Evolutionary conservation across 345 rosid genomes (phyloP), one percentile per base, ranked within the genome.

Genomic region (Aquilaria yunnanensis): DNA sequence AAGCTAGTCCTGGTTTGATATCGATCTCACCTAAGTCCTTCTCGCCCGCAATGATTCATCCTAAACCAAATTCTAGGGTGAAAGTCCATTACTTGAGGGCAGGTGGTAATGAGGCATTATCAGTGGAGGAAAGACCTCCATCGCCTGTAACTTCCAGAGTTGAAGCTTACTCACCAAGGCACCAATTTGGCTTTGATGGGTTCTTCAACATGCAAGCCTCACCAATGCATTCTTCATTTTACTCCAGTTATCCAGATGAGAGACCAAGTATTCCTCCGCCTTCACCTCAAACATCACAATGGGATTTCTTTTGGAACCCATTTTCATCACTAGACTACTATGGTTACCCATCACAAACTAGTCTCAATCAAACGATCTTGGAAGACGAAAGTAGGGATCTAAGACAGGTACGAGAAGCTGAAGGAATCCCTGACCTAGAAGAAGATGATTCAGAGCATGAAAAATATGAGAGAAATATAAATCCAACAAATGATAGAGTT

Each of bases 291-390:
- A 77, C 81, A 61, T 88, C 97, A 0, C 92, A 82, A 68, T 94
- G 99, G 99, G 96, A 94, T 67, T 81, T 79, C 73, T 94, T 94
- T 70, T 94, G 99, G 99, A 88, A 94, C 71, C 97, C 97, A 6
- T 94, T 94, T 64, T 90, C 99, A 2, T 90, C 97, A 1, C 62
- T 90, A 62, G 99, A 94, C 69, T 72, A 85, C 70, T 88, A 90
- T 50, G 90, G 89, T 5, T 90, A 90, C 71, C 80, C 84, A 47
- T 66, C 70, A 62, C 73, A 73, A 41, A 78, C 74, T 51, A 85
- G 81, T 69, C 71, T 85, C 50, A 91, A 91, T 78, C 85, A 80
- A 50, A 62, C 74, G 66, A 78, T 71, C 51, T 57, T 80, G 73
- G 96, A 94, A 54, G 96, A 90, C 81, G 97, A 90, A 56, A 75